phyloP scores from a whole-genome alignment of 1,284 basidiomycete genomes.

The Coniferiporia weirii region DNA sequence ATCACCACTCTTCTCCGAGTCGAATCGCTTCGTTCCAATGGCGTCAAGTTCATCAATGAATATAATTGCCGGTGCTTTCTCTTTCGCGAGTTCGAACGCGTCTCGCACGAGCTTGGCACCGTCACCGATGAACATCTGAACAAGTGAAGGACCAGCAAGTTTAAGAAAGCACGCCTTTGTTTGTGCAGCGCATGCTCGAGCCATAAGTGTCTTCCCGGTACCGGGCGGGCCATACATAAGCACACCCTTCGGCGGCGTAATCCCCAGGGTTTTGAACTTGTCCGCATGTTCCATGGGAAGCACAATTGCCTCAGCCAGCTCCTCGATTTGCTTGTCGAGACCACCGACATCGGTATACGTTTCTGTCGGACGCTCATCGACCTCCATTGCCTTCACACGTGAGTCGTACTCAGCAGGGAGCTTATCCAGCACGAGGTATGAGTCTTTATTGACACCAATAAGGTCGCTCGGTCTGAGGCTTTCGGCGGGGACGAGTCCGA shows the following conservation, averaged over 20 bases:
- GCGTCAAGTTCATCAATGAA: constrained; percentile 82
- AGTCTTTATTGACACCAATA: constrained; percentile 99
- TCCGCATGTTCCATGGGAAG: constrained; percentile 79
- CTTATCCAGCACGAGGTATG: constrained; percentile 95
- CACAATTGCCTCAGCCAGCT: constrained; percentile 76
- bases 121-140: constrained; percentile 83
- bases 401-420: constrained; percentile 75
- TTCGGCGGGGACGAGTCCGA: constrained; percentile 92
- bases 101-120: constrained; percentile 77
- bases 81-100: constrained; percentile 73
- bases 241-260: constrained; percentile 74
- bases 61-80: constrained; percentile 75
- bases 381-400: constrained; percentile 90
- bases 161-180: constrained; percentile 82
- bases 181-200: constrained; percentile 74
- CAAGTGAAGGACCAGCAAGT: constrained; percentile 72
- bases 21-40: constrained; percentile 78
- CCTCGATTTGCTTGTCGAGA: constrained; percentile 79
- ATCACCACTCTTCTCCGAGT: constrained; percentile 75
- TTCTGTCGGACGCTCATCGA: constrained; percentile 76
- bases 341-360: constrained; percentile 79
- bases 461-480: constrained; percentile 88
- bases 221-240: constrained; percentile 80
- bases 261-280: constrained; percentile 79
- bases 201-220: constrained; percentile 75